Evolutionary conservation across 192 early-diverging fungal genomes (phyloP).

Genomic region (Linnemannia zychae): DNA sequence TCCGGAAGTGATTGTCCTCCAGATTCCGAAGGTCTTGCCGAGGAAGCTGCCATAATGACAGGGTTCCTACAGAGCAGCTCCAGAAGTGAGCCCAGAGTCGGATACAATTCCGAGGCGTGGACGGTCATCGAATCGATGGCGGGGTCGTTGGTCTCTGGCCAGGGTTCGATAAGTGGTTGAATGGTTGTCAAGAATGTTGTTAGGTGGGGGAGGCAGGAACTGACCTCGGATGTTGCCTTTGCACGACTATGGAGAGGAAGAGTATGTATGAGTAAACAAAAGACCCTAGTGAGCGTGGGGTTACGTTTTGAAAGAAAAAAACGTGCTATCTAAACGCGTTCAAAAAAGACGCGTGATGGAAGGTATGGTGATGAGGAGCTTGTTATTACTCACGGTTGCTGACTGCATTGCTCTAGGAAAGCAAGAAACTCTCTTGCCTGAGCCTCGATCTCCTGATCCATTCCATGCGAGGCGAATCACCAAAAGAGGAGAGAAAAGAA

Average conservation of each 20-base stretch:
- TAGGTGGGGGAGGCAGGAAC: slow-evolving; percentile 16
- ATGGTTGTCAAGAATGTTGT: slow-evolving; percentile 21
- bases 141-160: not conserved
- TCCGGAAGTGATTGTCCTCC: not conserved
- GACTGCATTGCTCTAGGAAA: slow-evolving; percentile 29
- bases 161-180: slow-evolving; percentile 15
- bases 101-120: slow-evolving; percentile 13
- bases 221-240: slow-evolving; percentile 10
- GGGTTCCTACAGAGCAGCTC: slow-evolving; percentile 32
- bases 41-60: not conserved
- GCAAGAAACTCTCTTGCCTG: slow-evolving; percentile 35
- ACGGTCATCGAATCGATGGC: not conserved
- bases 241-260: slow-evolving; percentile 16
- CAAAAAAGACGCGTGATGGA: not conserved
- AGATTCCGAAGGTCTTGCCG: not conserved
- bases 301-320: not conserved
- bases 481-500: not conserved
- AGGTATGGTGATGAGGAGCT: not conserved
- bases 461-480: slow-evolving; percentile 30
- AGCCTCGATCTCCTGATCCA: slow-evolving; percentile 44
- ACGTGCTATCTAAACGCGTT: not conserved
- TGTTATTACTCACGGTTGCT: slow-evolving; percentile 26
- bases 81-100: slow-evolving; percentile 20
- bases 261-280: too few species aligned
- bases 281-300: not conserved